Percentiles rank a stretch among this genome's conserved stretches.
These are phyloP conservation scores for Telfairia occidentalis DNA, from an alignment of 331 rosid genomes.

Conservation along the genomic window DNA sequence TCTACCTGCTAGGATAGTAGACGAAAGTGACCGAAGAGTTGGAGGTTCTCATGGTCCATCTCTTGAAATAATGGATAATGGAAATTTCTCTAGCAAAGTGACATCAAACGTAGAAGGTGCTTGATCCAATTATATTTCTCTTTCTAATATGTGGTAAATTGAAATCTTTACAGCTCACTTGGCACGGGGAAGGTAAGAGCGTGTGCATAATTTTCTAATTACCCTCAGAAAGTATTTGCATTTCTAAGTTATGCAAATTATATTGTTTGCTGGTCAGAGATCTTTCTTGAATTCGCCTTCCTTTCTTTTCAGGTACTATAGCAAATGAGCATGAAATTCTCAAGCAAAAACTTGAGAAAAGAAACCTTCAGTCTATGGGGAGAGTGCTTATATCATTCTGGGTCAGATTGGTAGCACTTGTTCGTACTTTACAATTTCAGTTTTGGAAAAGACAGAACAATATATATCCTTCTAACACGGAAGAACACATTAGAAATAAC, in stretches of 20 bases:
- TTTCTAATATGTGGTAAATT: slow-evolving; percentile 6
- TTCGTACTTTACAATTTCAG: slow-evolving; percentile 32
- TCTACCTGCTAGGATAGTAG: slow-evolving; percentile 17
- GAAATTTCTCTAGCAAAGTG: slow-evolving; percentile 20
- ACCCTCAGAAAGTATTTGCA: neutral
- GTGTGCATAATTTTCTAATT: neutral
- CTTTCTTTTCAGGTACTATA: slow-evolving; percentile 36
- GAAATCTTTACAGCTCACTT: neutral
- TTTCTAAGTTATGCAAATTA: neutral
- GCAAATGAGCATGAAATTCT: slow-evolving; percentile 21
- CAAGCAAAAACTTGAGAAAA: slow-evolving; percentile 38
- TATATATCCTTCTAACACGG: slow-evolving; percentile 41
- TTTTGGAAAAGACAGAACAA: slow-evolving; percentile 50
- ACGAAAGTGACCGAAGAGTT: slow-evolving; percentile 17
- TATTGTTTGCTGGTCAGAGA: neutral
- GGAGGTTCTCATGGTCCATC: slow-evolving; percentile 20
- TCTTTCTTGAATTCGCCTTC: slow-evolving; percentile 6
- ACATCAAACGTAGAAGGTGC: slow-evolving; percentile 39
- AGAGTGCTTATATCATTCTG: slow-evolving; percentile 36
- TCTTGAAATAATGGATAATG: slow-evolving; percentile 16
- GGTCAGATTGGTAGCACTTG: slow-evolving; percentile 35
- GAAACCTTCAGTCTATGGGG: slow-evolving; percentile 24
- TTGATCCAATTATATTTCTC: slow-evolving; percentile 9
- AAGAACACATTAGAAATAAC: slow-evolving; percentile 23
- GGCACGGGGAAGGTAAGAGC: neutral